phyloP scores from a whole-genome alignment of 768 basidiomycete species.

The Tylopilus balloui region DNA sequence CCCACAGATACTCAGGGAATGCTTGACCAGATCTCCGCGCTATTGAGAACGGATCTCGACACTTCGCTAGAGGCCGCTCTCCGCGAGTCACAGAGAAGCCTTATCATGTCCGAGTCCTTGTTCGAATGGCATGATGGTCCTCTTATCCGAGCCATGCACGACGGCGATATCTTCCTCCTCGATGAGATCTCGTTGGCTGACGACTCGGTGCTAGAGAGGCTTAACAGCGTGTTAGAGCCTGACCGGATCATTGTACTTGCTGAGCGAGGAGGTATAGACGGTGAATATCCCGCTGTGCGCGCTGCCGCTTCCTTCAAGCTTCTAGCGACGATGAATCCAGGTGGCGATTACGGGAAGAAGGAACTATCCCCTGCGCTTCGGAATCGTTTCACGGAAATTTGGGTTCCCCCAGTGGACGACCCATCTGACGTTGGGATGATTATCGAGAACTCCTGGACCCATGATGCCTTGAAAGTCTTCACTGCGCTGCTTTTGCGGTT shows the following conservation, averaged over 20 bases:
- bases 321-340: conserved; percentile 98
- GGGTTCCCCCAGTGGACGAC: conserved; percentile 85
- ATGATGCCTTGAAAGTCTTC: conserved; percentile 47
- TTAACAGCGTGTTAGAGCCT: conserved; percentile 97
- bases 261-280: conserved; percentile 78
- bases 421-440: conserved; percentile 75
- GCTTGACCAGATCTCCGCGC: conserved; percentile 20
- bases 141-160: conserved; percentile 86
- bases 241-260: conserved; percentile 85
- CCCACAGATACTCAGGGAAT: conserved; percentile 26
- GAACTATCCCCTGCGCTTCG: conserved; percentile 94
- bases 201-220: conserved; percentile 93
- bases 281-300: conserved; percentile 59
- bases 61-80: conserved; percentile 32
- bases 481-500: conserved; percentile 71
- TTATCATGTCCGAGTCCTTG: conserved; percentile 60
- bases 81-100: conserved; percentile 39
- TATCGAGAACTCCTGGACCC: conserved; percentile 63
- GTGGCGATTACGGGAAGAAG: conserved; percentile 98
- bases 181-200: conserved; percentile 98
- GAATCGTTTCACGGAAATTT: conserved; percentile 98
- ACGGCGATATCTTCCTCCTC: conserved; percentile 80
- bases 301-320: conserved; percentile 78
- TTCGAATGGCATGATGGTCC: conserved; percentile 99
- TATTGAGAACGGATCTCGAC: conserved; percentile 30